Conservation (phyloP, 495 filamentous ascomycete species). For the Penicillium angulare region DNA sequence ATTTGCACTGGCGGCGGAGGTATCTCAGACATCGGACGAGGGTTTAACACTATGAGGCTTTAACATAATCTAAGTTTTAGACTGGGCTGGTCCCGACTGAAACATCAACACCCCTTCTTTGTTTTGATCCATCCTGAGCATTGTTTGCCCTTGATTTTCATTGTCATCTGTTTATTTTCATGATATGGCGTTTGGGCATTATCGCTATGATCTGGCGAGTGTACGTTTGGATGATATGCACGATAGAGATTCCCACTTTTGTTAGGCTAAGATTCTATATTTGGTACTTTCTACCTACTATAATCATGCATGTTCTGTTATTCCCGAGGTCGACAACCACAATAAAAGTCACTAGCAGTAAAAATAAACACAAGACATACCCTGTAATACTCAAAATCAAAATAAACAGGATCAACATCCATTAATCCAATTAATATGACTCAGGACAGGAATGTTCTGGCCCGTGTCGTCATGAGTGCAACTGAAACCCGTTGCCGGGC, state of each 20-base stretch:
- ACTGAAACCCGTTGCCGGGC: slow-evolving; percentile 32
- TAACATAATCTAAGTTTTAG: not conserved
- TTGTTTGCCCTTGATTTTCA: not conserved
- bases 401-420: not conserved
- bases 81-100: slow-evolving; percentile 1
- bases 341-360: too few relatives aligned
- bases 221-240: slow-evolving; percentile 3
- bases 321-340: too few relatives aligned
- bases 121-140: not conserved
- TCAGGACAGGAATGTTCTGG: slow-evolving; percentile 2
- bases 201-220: slow-evolving; percentile 1
- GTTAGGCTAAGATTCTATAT: not conserved
- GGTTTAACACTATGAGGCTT: slow-evolving; percentile 5
- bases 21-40: slow-evolving; percentile 8
- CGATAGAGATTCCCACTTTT: slow-evolving; percentile 11
- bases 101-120: not conserved
- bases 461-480: slow-evolving; percentile 14
- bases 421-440: too few relatives aligned
- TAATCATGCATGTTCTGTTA: slow-evolving; percentile 4
- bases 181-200: not conserved
- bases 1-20: slow-evolving; percentile 4
- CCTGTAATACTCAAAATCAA: too few relatives aligned
- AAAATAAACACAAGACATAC: too few relatives aligned
- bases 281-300: slow-evolving; percentile 1
- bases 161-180: not conserved